A percentile compares a stretch with the other conserved stretches of the same genome.
phyloP scores from a whole-genome alignment of 768 basidiomycete species.

The Chalciporus chontae region DNA sequence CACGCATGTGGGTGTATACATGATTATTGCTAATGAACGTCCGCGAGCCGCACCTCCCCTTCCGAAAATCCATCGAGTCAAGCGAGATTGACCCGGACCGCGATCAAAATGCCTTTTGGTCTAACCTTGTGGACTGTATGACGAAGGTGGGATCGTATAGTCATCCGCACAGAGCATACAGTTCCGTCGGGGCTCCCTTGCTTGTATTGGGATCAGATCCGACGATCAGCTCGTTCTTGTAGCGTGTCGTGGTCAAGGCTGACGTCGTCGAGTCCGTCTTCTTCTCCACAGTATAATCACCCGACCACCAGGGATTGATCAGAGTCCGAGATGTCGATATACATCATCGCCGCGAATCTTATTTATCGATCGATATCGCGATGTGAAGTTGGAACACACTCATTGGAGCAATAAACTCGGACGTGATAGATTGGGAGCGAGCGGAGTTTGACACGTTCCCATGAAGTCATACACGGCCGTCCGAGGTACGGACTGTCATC shows the following conservation, averaged over 20 bases:
- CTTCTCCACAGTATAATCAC: constrained; percentile 15
- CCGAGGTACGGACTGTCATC: constrained; percentile 3
- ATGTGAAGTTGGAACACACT: not conserved
- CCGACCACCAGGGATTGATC: constrained; percentile 12
- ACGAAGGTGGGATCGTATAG: not conserved
- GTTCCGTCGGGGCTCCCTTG: constrained; percentile 2
- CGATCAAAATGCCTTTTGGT: not conserved
- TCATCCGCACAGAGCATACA: not conserved
- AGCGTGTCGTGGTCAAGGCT: not conserved
- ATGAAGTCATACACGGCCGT: constrained; percentile 26
- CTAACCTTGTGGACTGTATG: constrained; percentile 3
- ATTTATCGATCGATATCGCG: constrained; percentile 4
- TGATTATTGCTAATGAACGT: constrained; percentile 15
- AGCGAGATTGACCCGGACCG: not conserved
- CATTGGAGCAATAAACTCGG: not conserved
- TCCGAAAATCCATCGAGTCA: not conserved
- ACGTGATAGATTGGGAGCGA: not conserved
- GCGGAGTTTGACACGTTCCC: constrained; percentile 7
- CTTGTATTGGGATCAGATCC: constrained; percentile 20
- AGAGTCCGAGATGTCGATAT: constrained; percentile 24
- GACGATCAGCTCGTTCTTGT: constrained; percentile 14
- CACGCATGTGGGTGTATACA: not conserved
- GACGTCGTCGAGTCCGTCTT: constrained; percentile 9
- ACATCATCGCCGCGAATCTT: not conserved
- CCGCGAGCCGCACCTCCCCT: constrained; percentile 16